phyloP scores from a whole-genome alignment of 805 yeast species.

The Suhomyces vadensis region DNA sequence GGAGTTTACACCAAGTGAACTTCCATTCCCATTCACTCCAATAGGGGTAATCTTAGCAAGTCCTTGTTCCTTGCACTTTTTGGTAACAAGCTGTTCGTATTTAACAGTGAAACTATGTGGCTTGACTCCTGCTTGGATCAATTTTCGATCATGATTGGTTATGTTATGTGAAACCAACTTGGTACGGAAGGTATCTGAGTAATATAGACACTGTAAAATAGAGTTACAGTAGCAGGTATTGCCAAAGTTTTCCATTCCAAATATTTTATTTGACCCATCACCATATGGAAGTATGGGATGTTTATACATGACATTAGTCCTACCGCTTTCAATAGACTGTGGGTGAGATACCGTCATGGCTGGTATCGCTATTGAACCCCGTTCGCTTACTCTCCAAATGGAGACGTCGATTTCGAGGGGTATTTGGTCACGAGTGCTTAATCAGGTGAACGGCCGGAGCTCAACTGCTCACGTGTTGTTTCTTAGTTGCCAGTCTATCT shows the following conservation, averaged over 20 bases:
- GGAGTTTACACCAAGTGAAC: not conserved
- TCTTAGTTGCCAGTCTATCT: too few species aligned
- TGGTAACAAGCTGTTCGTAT: conserved; percentile 41
- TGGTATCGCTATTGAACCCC: not conserved
- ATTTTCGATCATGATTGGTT: conserved; percentile 32
- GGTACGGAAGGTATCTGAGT: conserved; percentile 68
- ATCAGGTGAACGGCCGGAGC: not conserved
- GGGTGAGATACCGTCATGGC: conserved; percentile 2
- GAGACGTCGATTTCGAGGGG: conserved; percentile 1
- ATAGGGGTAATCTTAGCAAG: conserved; percentile 1
- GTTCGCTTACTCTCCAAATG: not conserved
- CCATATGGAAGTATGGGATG: conserved; percentile 35
- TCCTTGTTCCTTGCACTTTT: conserved; percentile 32
- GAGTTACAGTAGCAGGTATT: conserved; percentile 95
- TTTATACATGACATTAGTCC: not conserved
- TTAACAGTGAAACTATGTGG: conserved; percentile 39
- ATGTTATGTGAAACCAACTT: conserved; percentile 36
- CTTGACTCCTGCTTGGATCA: conserved; percentile 30
- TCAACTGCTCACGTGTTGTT: not conserved
- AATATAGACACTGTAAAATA: conserved; percentile 82
- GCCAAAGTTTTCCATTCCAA: conserved; percentile 84
- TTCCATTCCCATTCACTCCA: not conserved
- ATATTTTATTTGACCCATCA: conserved; percentile 67
- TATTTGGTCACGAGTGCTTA: not conserved
- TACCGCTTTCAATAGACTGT: not conserved